Percentiles rank a stretch among this genome's conserved stretches.
phyloP scores from a whole-genome alignment of 805 yeast genomes.

The Yamadazyma nakazawae region DNA sequence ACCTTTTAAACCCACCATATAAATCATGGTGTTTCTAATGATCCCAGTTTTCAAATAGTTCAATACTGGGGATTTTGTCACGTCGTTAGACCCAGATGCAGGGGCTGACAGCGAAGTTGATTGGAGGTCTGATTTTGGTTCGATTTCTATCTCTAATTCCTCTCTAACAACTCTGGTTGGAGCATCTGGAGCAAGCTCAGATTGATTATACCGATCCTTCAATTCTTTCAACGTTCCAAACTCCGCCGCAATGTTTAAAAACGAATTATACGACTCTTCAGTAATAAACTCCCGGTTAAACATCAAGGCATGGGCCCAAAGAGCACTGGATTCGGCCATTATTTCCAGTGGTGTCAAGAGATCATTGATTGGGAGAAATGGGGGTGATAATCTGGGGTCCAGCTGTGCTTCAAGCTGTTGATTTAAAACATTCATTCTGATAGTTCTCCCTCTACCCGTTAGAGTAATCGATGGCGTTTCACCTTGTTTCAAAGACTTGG shows the following conservation, averaged over 20 bases:
- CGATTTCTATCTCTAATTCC: slow-evolving; percentile 6
- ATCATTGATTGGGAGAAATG: slow-evolving; percentile 62
- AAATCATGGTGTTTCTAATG: slow-evolving; percentile 43
- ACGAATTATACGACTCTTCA: slow-evolving; percentile 45
- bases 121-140: background rate
- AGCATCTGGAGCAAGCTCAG: slow-evolving; percentile 8
- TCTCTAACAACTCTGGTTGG: slow-evolving; percentile 7
- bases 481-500: slow-evolving; percentile 14
- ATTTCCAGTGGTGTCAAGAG: slow-evolving; percentile 42
- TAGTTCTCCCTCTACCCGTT: slow-evolving; percentile 44
- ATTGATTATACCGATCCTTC: slow-evolving; percentile 27
- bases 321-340: slow-evolving; percentile 72
- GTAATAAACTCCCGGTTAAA: slow-evolving; percentile 43
- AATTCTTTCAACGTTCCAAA: slow-evolving; percentile 33
- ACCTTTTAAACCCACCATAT: slow-evolving; percentile 62
- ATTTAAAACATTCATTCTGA: slow-evolving; percentile 46
- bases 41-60: slow-evolving; percentile 9
- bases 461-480: slow-evolving; percentile 32
- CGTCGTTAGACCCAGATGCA: no score
- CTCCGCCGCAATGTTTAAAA: slow-evolving; percentile 45
- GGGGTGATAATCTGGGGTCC: slow-evolving; percentile 38
- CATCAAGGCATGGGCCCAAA: slow-evolving; percentile 57
- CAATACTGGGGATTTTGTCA: slow-evolving; percentile 13
- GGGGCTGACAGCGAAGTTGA: no score
- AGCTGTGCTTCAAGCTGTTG: slow-evolving; percentile 14